Evolutionary conservation across 768 basidiomycete species (phyloP).

Genomic region (Agaricus subrufescens): DNA sequence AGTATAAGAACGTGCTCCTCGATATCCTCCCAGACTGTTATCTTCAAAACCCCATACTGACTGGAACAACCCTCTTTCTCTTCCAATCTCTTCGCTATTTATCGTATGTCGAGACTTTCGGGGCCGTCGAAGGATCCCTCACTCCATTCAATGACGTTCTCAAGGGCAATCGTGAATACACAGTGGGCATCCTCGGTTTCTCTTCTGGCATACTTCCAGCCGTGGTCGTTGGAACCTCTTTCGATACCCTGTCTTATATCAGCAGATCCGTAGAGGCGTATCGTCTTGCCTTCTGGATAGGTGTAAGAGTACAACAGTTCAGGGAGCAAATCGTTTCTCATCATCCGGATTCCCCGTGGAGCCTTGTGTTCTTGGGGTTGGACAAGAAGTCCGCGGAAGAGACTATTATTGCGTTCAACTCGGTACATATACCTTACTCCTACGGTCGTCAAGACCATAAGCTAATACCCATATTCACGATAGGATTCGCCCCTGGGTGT

Average conservation of each 20-base stretch:
- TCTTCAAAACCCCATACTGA: constrained; percentile 40
- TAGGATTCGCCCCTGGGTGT: constrained; percentile 30
- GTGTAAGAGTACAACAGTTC: constrained; percentile 37
- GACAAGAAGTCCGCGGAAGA: constrained; percentile 18
- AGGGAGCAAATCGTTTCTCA: constrained; percentile 11
- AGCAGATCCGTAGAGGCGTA: constrained; percentile 41
- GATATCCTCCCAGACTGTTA: constrained; percentile 27
- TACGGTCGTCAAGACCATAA: constrained; percentile 1
- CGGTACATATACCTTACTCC: constrained; percentile 11
- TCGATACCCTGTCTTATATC: constrained; percentile 36
- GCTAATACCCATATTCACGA: constrained; percentile 9
- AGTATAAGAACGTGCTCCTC: constrained; percentile 30
- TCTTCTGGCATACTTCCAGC: constrained; percentile 56
- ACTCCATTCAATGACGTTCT: constrained; percentile 24
- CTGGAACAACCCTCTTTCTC: constrained; percentile 41
- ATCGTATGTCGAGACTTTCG: constrained; percentile 25
- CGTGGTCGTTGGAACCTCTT: constrained; percentile 45
- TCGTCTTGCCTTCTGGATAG: constrained; percentile 50
- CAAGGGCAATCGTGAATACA: constrained; percentile 26
- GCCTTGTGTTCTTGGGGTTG: constrained; percentile 31
- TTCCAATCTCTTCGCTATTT: constrained; percentile 48
- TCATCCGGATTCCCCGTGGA: constrained; percentile 34
- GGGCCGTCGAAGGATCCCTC: constrained; percentile 1
- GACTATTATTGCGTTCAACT: constrained; percentile 13
- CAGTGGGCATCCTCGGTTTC: constrained; percentile 42